These are phyloP conservation scores for Exophiala mesophila DNA, from an alignment of 2,329 filamentous ascomycete species.

Conservation along the genomic window DNA sequence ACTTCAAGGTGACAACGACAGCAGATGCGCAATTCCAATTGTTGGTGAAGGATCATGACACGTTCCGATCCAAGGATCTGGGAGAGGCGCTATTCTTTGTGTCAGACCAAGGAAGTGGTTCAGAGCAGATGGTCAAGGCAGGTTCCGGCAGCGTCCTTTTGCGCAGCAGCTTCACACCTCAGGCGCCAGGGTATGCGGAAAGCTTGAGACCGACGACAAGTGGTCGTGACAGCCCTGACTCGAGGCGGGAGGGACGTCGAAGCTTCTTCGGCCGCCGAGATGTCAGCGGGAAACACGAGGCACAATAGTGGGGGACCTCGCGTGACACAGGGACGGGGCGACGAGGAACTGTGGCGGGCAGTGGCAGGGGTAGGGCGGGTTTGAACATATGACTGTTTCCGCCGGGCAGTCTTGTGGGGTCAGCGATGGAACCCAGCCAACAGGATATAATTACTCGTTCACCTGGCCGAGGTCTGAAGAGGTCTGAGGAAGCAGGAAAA, in stretches of 20 bases:
- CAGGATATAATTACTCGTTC: too few species aligned
- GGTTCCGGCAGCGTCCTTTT: constrained; percentile 69
- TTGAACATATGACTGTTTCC: too few species aligned
- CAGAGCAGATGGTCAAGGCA: constrained; percentile 68
- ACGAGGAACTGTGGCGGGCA: background rate
- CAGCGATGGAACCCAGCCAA: too few species aligned
- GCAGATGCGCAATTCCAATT: constrained; percentile 84
- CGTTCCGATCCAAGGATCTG: constrained; percentile 77
- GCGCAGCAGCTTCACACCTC: constrained; percentile 64
- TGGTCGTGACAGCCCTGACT: constrained; percentile 37
- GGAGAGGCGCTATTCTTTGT: constrained; percentile 87
- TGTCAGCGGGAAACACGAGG: constrained; percentile 25
- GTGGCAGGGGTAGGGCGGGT: background rate
- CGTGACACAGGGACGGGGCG: background rate
- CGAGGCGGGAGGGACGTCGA: constrained; percentile 39
- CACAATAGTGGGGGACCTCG: constrained; percentile 3
- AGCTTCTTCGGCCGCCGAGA: constrained; percentile 45
- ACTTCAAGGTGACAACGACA: constrained; percentile 70
- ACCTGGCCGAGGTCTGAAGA: too few species aligned
- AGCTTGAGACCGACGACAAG: constrained; percentile 17
- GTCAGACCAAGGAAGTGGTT: constrained; percentile 66
- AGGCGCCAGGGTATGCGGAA: constrained; percentile 38
- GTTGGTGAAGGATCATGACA: constrained; percentile 77
- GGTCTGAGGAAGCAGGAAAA: too few species aligned
- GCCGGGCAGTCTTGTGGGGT: too few species aligned